A percentile compares a stretch with the other conserved stretches of the same genome.
Evolutionary conservation across 176 grass and related monocot species (phyloP).

Genomic region (Olyra latifolia): DNA sequence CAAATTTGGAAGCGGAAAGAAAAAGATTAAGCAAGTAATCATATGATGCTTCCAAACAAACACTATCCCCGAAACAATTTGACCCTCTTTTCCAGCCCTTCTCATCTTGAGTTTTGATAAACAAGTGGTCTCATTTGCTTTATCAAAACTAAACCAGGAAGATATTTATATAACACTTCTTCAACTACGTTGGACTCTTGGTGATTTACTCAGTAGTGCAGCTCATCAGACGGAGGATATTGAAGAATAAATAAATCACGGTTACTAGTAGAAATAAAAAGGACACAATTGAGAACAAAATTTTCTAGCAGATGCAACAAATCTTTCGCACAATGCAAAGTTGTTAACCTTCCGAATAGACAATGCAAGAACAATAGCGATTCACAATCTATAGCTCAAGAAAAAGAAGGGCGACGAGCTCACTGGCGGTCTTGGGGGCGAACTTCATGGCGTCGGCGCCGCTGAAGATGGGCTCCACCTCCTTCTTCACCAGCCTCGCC

Average conservation of each 20-base stretch:
- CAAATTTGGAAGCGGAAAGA: not conserved
- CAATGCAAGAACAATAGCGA: not conserved
- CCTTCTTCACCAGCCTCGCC: constrained; percentile 54
- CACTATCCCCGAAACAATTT: not conserved
- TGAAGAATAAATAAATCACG: not conserved
- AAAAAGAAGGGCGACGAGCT: constrained; percentile 4
- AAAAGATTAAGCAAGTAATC: not conserved
- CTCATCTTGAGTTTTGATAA: not conserved
- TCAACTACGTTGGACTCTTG: not conserved
- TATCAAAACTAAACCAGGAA: not conserved
- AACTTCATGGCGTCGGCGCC: constrained; percentile 46
- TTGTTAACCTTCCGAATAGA: not conserved
- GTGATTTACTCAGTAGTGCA: not conserved
- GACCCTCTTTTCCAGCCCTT: not conserved
- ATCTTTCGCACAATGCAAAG: not conserved
- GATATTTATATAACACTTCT: not conserved
- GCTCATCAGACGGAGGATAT: not conserved
- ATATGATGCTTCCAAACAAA: not conserved
- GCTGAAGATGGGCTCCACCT: constrained; percentile 67
- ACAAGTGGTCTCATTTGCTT: not conserved
- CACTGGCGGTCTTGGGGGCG: constrained; percentile 53
- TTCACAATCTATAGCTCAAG: not conserved
- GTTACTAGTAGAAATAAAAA: not conserved
- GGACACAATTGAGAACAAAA: not conserved
- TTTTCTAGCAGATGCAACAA: not conserved